Conservation (phyloP, 441 rosid species). For the Viola pubescens region DNA sequence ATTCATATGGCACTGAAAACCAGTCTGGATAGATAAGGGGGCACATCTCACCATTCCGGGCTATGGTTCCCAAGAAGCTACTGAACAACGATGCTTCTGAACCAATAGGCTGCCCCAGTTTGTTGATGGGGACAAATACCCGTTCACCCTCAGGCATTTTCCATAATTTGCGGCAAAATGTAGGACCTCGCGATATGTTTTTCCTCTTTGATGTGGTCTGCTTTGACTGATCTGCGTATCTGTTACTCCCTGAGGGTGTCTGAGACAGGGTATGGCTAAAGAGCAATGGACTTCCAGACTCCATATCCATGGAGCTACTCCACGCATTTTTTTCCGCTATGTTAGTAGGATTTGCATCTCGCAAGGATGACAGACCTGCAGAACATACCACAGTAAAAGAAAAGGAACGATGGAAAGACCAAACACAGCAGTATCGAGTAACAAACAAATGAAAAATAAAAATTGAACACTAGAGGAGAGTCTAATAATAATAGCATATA, state of each 20-base stretch:
- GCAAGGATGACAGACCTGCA: neutral
- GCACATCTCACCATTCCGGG: constrained; percentile 32
- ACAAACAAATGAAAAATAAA: too few species aligned
- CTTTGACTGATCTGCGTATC: neutral
- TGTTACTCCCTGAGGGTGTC: constrained; percentile 6
- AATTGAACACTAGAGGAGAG: too few species aligned
- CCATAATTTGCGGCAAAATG: constrained; percentile 22
- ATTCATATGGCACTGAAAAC: constrained; percentile 24
- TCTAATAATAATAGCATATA: neutral
- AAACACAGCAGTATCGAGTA: neutral
- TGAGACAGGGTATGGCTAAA: constrained; percentile 1
- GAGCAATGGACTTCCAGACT: constrained; percentile 9
- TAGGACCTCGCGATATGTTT: constrained; percentile 21
- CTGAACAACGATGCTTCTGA: constrained; percentile 26
- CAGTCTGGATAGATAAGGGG: constrained; percentile 27
- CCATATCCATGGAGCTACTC: constrained; percentile 9
- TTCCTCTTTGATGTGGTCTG: constrained; percentile 8
- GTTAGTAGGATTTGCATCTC: constrained; percentile 9
- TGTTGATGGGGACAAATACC: constrained; percentile 25
- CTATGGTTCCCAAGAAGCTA: constrained; percentile 30
- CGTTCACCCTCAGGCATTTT: constrained; percentile 26
- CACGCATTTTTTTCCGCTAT: constrained; percentile 14
- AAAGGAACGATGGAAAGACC: neutral
- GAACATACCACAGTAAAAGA: neutral
- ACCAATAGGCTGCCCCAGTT: constrained; percentile 36